Conservation (phyloP, 768 basidiomycete species). For the Amanita jacksonii region DNA sequence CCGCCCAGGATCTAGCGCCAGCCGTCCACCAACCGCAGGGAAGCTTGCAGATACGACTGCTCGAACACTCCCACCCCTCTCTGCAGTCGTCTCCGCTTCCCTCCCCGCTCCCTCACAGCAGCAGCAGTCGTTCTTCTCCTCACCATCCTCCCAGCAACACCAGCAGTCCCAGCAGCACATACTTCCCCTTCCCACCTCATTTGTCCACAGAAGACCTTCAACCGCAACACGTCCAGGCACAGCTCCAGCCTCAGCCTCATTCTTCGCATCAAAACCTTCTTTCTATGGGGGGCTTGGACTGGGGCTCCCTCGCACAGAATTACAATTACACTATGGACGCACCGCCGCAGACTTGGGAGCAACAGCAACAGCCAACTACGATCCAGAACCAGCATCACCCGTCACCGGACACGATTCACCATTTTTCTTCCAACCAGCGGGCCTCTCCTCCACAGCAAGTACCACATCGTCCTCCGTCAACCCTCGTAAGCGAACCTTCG, state of each 20-base stretch:
- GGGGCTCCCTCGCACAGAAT: conserved; percentile 31
- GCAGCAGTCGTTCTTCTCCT: conserved; percentile 26
- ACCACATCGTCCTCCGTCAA: conserved; percentile 21
- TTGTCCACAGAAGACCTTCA: conserved; percentile 45
- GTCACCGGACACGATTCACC: conserved; percentile 38
- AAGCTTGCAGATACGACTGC: conserved; percentile 25
- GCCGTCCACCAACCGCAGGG: conserved; percentile 46
- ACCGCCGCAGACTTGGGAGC: conserved; percentile 11
- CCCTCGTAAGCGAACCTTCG: conserved; percentile 56
- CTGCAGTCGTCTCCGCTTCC: conserved; percentile 68
- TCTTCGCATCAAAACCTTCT: conserved; percentile 43
- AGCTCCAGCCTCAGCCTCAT: conserved; percentile 60
- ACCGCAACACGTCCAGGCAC: conserved; percentile 61
- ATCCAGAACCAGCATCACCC: conserved; percentile 15
- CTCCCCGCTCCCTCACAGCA: conserved; percentile 36
- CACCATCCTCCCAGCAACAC: conserved; percentile 10
- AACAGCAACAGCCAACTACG: conserved; percentile 10
- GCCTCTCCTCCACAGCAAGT: conserved; percentile 19
- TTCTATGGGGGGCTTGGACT: conserved; percentile 42
- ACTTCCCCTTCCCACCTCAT: conserved; percentile 49
- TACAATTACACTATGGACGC: conserved; percentile 31
- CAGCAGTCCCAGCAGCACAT: conserved; percentile 34
- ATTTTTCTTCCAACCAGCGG: conserved; percentile 52
- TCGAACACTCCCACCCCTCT: conserved; percentile 60
- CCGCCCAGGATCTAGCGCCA: conserved; percentile 23